phyloP scores from a whole-genome alignment of 192 early-diverging fungal species.

The Podila verticillata region DNA sequence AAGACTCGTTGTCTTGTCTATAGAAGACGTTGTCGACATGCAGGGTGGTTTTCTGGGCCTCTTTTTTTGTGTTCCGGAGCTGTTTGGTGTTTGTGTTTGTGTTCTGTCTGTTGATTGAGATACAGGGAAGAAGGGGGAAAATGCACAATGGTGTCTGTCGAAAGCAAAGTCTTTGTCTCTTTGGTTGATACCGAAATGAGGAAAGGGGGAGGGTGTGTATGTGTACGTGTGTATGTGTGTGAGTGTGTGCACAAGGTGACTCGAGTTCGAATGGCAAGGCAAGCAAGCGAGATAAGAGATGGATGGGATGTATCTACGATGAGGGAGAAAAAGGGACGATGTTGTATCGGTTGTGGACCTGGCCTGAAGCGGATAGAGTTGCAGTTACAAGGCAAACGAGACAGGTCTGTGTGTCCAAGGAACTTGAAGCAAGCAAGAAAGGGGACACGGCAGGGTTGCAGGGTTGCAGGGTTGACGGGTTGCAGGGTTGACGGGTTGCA shows the following conservation, averaged over 20 bases:
- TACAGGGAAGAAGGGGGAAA: neutral
- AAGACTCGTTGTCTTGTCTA: slow-evolving; percentile 48
- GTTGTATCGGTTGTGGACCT: too few species aligned
- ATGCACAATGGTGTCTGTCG: too few species aligned
- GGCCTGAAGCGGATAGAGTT: neutral
- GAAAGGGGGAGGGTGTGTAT: neutral
- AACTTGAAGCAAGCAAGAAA: neutral
- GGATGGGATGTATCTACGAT: too few species aligned
- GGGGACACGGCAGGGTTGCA: neutral
- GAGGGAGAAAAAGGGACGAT: too few species aligned
- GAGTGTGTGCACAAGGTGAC: too few species aligned
- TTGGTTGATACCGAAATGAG: too few species aligned
- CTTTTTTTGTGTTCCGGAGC: neutral
- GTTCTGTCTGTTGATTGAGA: neutral
- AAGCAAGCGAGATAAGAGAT: too few species aligned
- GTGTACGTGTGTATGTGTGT: too few species aligned
- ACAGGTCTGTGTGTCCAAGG: neutral
- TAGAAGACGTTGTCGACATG: slow-evolving; percentile 47
- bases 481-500: too few species aligned
- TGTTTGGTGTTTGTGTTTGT: neutral
- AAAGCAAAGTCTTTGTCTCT: too few species aligned
- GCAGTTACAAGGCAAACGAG: neutral
- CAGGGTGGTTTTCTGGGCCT: neutral
- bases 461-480: too few species aligned
- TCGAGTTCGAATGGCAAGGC: too few species aligned